Evolutionary conservation across 805 yeast genomes (phyloP).

Genomic region (Metschnikowia noctiluminum): DNA sequence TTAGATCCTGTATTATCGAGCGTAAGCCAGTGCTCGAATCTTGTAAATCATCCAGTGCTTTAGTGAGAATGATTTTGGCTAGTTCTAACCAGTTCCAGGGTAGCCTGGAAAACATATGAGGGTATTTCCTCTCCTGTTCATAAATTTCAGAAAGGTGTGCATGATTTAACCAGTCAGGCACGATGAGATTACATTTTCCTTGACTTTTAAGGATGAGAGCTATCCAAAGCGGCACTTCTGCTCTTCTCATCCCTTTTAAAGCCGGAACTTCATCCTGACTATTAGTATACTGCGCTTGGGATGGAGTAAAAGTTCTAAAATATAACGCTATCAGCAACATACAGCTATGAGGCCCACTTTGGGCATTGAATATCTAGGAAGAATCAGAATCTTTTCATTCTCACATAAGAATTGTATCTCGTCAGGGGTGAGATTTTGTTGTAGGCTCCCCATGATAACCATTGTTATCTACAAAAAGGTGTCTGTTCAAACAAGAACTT

Average conservation of each 20-base stretch:
- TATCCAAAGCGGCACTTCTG: slow-evolving; percentile 79
- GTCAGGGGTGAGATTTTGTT: slow-evolving; percentile 57
- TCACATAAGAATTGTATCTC: slow-evolving; percentile 87
- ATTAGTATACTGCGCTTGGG: slow-evolving; percentile 4
- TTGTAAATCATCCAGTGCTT: slow-evolving; percentile 74
- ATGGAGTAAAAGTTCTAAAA: too few relatives aligned
- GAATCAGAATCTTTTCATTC: slow-evolving; percentile 64
- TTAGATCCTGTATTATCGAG: slow-evolving; percentile 71
- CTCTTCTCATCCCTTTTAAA: slow-evolving; percentile 64
- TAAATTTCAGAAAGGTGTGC: slow-evolving; percentile 52
- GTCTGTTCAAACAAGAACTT: not conserved
- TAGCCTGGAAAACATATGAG: slow-evolving; percentile 59
- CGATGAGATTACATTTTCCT: slow-evolving; percentile 77
- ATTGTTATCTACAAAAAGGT: not conserved
- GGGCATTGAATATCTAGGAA: slow-evolving; percentile 75
- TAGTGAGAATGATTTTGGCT: slow-evolving; percentile 62
- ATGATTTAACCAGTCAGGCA: slow-evolving; percentile 79
- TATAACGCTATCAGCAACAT: slow-evolving; percentile 21
- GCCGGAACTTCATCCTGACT: slow-evolving; percentile 51
- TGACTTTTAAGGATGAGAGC: slow-evolving; percentile 82
- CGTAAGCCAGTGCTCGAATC: slow-evolving; percentile 72
- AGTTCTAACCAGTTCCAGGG: slow-evolving; percentile 92
- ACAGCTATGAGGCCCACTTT: slow-evolving; percentile 64
- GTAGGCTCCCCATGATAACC: slow-evolving; percentile 16
- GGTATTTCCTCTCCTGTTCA: slow-evolving; percentile 60